Evolutionary conservation across 176 grass and related monocot genomes (phyloP).

Genomic region (Oropetium thomaeum): DNA sequence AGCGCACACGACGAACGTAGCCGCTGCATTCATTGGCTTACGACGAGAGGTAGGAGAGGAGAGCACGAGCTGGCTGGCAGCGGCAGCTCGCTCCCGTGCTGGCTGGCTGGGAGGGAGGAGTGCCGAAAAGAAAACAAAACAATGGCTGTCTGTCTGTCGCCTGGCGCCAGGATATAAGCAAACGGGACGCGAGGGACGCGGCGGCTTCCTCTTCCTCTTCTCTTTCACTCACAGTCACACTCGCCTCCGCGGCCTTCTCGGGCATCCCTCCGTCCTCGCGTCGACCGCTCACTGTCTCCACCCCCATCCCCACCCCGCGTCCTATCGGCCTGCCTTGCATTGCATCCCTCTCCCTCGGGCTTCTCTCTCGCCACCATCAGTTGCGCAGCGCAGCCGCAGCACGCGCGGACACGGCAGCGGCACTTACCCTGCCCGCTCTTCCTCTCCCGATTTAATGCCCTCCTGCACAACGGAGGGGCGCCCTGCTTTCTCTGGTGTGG

Average conservation of each 20-base stretch:
- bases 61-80: background rate
- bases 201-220: background rate
- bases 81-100: background rate
- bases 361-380: background rate
- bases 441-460: conserved; percentile 27
- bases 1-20: background rate
- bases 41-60: background rate
- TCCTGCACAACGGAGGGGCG: background rate
- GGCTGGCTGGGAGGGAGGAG: background rate
- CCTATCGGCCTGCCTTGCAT: background rate
- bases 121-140: background rate
- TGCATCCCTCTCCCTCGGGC: too few species aligned
- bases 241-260: too few species aligned
- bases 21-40: conserved; percentile 19
- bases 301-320: too few species aligned
- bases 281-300: too few species aligned
- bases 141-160: background rate
- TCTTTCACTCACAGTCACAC: too few species aligned
- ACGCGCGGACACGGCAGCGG: conserved; percentile 25
- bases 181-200: background rate
- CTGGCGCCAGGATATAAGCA: background rate
- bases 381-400: background rate
- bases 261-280: too few species aligned
- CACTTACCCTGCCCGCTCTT: background rate
- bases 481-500: background rate